A percentile compares a stretch with the other conserved stretches of the same genome.
phyloP scores from a whole-genome alignment of 352 stramenopile species.

The Globisporangium ultimum region DNA sequence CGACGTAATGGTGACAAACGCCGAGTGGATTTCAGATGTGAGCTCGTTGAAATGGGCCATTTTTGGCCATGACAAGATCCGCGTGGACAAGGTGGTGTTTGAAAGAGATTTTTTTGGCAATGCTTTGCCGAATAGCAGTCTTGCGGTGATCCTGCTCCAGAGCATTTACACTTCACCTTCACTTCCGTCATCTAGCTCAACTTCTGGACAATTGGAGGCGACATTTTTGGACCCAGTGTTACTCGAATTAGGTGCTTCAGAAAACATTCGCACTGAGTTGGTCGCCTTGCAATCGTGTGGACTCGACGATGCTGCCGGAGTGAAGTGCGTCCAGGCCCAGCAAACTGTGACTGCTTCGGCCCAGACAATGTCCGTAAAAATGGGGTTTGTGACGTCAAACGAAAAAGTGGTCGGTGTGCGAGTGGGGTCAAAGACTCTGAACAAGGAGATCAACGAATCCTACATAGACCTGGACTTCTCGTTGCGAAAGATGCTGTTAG shows the following conservation, averaged over 20 bases:
- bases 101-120: not conserved
- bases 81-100: not conserved
- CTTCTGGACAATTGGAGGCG: too few species aligned
- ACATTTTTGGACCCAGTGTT: too few species aligned
- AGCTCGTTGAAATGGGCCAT: not conserved
- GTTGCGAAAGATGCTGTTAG: not conserved
- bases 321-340: constrained; percentile 3
- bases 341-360: not conserved
- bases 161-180: not conserved
- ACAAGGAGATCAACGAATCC: not conserved
- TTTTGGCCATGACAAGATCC: constrained; percentile 1
- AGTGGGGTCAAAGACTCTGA: not conserved
- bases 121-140: not conserved
- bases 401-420: not conserved
- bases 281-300: too few species aligned
- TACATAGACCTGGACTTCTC: not conserved
- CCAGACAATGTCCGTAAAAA: not conserved
- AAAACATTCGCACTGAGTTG: too few species aligned
- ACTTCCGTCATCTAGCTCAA: too few species aligned
- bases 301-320: not conserved
- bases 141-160: not conserved
- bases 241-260: too few species aligned
- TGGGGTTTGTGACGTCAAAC: constrained; percentile 1
- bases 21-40: not conserved
- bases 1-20: not conserved